phyloP scores from a whole-genome alignment of 1,139 yeast genomes.

The Candida sp. region DNA sequence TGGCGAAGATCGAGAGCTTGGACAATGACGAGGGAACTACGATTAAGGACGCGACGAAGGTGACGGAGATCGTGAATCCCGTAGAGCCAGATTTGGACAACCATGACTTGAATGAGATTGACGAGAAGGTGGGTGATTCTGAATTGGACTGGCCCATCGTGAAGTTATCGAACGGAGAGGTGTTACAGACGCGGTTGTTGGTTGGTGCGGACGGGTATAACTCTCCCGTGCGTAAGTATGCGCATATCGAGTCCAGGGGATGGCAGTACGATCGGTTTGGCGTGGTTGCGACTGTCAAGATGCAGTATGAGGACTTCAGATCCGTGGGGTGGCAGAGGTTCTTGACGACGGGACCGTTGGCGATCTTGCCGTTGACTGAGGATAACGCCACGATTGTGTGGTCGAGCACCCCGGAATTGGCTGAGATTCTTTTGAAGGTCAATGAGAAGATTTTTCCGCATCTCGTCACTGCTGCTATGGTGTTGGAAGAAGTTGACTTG shows the following conservation, averaged over 20 bases:
- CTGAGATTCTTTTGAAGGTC: constrained; percentile 62
- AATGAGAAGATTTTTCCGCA: constrained; percentile 67
- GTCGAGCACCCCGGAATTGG: constrained; percentile 84
- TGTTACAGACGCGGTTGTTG: constrained; percentile 69
- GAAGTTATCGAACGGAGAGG: constrained; percentile 66
- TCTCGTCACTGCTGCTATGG: constrained; percentile 85
- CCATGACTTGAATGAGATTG: constrained; percentile 21
- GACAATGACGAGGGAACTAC: constrained; percentile 46
- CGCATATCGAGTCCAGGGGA: constrained; percentile 85
- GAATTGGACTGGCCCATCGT: constrained; percentile 78
- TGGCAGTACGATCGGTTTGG: constrained; percentile 93
- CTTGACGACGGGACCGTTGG: constrained; percentile 91
- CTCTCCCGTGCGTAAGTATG: constrained; percentile 87
- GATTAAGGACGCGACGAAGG: constrained; percentile 69
- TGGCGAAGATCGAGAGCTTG: constrained; percentile 58
- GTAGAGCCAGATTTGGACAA: constrained; percentile 17
- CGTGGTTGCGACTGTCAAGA: constrained; percentile 83
- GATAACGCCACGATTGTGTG: constrained; percentile 91
- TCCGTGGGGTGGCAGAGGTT: constrained; percentile 93
- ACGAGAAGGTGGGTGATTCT: constrained; percentile 25
- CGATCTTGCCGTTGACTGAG: constrained; percentile 86
- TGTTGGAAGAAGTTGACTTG: constrained; percentile 56
- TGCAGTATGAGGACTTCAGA: constrained; percentile 74
- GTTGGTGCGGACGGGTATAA: constrained; percentile 98
- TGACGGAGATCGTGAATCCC: constrained; percentile 48